Percentiles rank a stretch among this genome's conserved stretches.
Evolutionary conservation across 805 yeast species (phyloP).

Genomic region (Candida chauliodis): DNA sequence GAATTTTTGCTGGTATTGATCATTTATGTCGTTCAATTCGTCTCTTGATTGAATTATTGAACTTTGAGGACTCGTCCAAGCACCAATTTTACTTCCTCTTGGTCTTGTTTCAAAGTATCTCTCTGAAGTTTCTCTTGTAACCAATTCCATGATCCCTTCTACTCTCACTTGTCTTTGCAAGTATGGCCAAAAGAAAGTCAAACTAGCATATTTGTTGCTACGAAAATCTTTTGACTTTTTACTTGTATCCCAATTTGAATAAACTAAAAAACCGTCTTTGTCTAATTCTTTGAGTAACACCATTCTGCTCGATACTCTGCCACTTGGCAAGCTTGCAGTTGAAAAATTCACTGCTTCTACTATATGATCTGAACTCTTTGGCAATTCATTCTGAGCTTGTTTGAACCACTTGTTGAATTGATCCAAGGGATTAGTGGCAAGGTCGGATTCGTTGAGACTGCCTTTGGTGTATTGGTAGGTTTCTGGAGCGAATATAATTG

Average conservation of each 20-base stretch:
- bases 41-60: slow-evolving; percentile 53
- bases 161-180: slow-evolving; percentile 90
- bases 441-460: slow-evolving; percentile 51
- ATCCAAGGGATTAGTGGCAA: slow-evolving; percentile 58
- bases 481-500: slow-evolving; percentile 69
- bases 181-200: slow-evolving; percentile 90
- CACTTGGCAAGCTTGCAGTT: slow-evolving; percentile 84
- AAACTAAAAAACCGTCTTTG: slow-evolving; percentile 75
- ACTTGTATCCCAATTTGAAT: slow-evolving; percentile 88
- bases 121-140: slow-evolving; percentile 68
- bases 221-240: slow-evolving; percentile 72
- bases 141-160: slow-evolving; percentile 78
- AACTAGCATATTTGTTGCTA: slow-evolving; percentile 74
- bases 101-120: slow-evolving; percentile 86
- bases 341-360: slow-evolving; percentile 89
- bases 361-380: slow-evolving; percentile 45
- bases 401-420: slow-evolving; percentile 85
- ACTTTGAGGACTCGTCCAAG: slow-evolving; percentile 95
- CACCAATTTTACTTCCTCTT: slow-evolving; percentile 89
- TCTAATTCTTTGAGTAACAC: slow-evolving; percentile 90
- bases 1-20: slow-evolving; percentile 51
- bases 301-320: slow-evolving; percentile 82
- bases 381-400: slow-evolving; percentile 26
- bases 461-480: slow-evolving; percentile 83
- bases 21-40: slow-evolving; percentile 55